phyloP scores from a whole-genome alignment of 768 basidiomycete species.

The Clitopilus hobsonii region DNA sequence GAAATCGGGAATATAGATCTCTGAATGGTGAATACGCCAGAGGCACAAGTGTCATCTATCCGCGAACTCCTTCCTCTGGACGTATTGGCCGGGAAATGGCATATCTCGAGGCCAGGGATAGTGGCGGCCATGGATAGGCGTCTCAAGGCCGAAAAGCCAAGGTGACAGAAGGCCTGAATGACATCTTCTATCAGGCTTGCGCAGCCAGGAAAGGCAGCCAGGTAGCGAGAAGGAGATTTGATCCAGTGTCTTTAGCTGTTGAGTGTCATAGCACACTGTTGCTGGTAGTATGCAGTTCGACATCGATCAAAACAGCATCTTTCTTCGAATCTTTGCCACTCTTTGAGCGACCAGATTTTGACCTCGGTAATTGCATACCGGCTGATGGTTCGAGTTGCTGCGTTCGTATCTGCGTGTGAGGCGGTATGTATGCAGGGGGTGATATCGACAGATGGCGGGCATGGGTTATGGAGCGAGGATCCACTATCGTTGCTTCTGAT shows the following conservation, averaged over 20 bases:
- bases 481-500: background rate
- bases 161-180: background rate
- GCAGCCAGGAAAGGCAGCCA: too few species aligned
- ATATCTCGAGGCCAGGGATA: too few species aligned
- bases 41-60: too few species aligned
- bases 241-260: too few species aligned
- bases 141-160: too few species aligned
- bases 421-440: slow-evolving; percentile 23
- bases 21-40: too few species aligned
- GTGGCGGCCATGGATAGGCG: too few species aligned
- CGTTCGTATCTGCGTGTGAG: slow-evolving; percentile 37
- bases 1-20: too few species aligned
- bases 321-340: slow-evolving; percentile 1
- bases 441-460: slow-evolving; percentile 29
- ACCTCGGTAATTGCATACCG: slow-evolving; percentile 41
- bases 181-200: too few species aligned
- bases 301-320: slow-evolving; percentile 1
- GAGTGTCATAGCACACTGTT: background rate
- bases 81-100: too few species aligned
- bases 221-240: too few species aligned
- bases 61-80: too few species aligned
- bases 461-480: slow-evolving; percentile 10
- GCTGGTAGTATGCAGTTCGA: slow-evolving; percentile 8
- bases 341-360: background rate
- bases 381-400: slow-evolving; percentile 52